Evolutionary conservation across 345 rosid genomes (phyloP), one percentile per base, ranked within the genome.

Genomic region (Moringa oleifera): DNA sequence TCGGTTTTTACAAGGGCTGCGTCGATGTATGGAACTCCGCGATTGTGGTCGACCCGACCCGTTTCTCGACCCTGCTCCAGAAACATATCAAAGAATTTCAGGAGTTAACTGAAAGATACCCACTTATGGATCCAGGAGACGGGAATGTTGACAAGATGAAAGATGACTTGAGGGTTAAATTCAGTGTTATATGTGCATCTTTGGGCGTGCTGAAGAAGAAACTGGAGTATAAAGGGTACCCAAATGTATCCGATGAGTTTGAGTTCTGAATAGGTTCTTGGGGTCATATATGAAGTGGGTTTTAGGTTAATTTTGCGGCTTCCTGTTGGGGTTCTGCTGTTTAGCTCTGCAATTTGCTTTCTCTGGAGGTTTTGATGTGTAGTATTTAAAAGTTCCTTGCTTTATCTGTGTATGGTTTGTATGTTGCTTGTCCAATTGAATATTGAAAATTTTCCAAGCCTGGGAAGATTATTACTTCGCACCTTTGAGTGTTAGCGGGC

Each of bases 1-100:
- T 86, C 18, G 96, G 96, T 0, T 79, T 93, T 79, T 90, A 93
- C 78, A 73, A 65, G 45, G 94, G 96, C 53, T 93, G 96, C 71
- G 78, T 81, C 51, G 83, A 75, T 45, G 68, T 90, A 15, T 88
- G 94, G 90, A 83, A 62, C 63, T 80, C 92, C 6, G 83, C 66
- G 7, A 73, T 86, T 64, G 76, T 70, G 62, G 59, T 72, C 23
- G 80, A 79, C 9, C 85, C 88, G 2, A 54, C 51, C 20, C 76
- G 68, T 20, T 81, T 81, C 76, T 85, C 92, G 23, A 24, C 71
- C 54, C 81, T 87, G 66, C 65, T 83, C 62, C 86, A 77, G 37
- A 82, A 78, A 83, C 67, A 77, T 57, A 67, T 93, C 53, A 67
- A 73, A 69, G 77, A 83, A 50, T 81, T 93, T 81, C 83, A 79